Evolutionary conservation across 176 grass and related monocot genomes (phyloP).

Genomic region (Eleusine indica): DNA sequence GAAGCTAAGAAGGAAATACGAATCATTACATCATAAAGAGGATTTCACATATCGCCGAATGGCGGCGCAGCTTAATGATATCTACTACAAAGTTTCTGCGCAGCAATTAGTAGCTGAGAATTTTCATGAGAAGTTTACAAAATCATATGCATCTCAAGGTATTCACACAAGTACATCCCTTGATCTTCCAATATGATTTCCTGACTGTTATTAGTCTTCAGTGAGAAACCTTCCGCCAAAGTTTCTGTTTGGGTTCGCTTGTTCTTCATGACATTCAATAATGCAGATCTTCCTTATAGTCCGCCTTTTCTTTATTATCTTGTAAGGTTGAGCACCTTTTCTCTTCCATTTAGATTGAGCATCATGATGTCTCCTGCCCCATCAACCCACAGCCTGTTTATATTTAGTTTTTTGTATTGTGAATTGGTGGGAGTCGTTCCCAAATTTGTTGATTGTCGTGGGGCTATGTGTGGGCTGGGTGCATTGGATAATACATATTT

Average conservation of each 20-base stretch:
- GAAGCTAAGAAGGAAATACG: constrained; percentile 55
- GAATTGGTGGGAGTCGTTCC: not conserved
- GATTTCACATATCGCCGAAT: constrained; percentile 36
- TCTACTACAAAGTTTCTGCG: constrained; percentile 53
- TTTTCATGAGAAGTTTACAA: constrained; percentile 52
- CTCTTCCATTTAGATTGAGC: not conserved
- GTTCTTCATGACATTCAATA: not conserved
- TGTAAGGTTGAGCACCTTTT: constrained; percentile 1
- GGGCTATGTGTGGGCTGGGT: not conserved
- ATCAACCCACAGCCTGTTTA: not conserved
- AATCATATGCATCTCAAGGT: constrained; percentile 34
- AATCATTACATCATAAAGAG: constrained; percentile 53
- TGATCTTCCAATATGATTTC: constrained; percentile 33
- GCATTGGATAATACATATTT: not conserved
- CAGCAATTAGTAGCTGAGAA: constrained; percentile 64
- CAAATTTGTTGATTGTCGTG: not conserved
- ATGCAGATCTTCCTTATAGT: constrained; percentile 8
- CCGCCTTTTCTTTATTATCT: not conserved
- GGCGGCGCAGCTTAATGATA: constrained; percentile 24
- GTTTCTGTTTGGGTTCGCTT: constrained; percentile 22
- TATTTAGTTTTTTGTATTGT: constrained; percentile 21
- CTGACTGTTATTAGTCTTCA: constrained; percentile 6
- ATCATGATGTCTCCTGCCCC: constrained; percentile 14
- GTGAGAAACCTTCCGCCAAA: constrained; percentile 4
- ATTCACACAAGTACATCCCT: constrained; percentile 13